Evolutionary conservation across 257 asterid genomes (phyloP), one percentile per base, ranked within the genome.

Genomic region (Nicotiana benthamiana): DNA sequence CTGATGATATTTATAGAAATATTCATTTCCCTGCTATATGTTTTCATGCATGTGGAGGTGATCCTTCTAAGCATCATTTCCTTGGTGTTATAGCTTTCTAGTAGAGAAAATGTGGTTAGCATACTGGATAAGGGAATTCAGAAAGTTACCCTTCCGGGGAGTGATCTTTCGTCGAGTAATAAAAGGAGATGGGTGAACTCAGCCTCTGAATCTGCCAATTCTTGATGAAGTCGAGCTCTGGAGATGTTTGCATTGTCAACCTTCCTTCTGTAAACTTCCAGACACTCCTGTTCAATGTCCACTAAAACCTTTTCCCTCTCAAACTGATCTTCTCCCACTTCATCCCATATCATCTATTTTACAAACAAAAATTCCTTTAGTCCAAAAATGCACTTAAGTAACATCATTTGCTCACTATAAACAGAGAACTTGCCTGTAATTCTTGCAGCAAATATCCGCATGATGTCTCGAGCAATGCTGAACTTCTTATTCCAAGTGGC

Each of bases 341-440:
- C 99, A 85, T 93, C 97, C 99, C 99, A 95, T 88, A 95, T 95
- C 84, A 95, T 95, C 99, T 95, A 96, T 86, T 48, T 70, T 66
- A 59, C 57, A 27, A 40, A 34, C 10, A 43, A 36, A 77, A 11
- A 11, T 22, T 62, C 5, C 79, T 52, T 81, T 59, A 81, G 48
- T 81, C 59, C 63, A 46, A 15, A 48, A 72, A 72, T 24, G 40
- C 78, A 24, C 77, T 46, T 1, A 46, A 51, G 60, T 22, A 70
- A 70, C 20, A 43, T 70, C 24, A 70, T 43, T 24, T 72, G 15
- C 61, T 46, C 61, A 72, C 4, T 48, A 72, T 26, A 72, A 72
- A 43, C 1, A 24, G 40, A 72, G 60, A 72, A 72, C 93, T 84
- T 85, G 90, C 99, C 97, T 93, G 93, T 81, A 93, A 80, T 83